These are phyloP conservation scores for Fonsecaea erecta DNA, from an alignment of 2,329 filamentous ascomycete species.

Conservation along the genomic window DNA sequence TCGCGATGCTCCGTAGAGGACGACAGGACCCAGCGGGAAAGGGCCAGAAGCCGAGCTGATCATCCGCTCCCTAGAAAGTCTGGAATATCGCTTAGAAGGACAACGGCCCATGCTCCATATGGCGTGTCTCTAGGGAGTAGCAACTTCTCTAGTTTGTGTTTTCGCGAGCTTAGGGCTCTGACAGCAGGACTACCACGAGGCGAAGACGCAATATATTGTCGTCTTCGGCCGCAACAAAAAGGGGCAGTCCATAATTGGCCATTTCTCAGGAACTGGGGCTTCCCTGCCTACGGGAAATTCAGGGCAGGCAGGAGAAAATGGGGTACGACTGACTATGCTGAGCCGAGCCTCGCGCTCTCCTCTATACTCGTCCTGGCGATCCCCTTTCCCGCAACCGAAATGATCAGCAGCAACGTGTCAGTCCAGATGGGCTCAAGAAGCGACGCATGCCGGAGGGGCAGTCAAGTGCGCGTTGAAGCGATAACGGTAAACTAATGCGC, in stretches of 20 bases:
- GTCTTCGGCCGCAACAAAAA: not conserved
- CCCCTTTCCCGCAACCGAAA: constrained; percentile 14
- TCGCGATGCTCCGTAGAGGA: not conserved
- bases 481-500: not conserved
- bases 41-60: constrained; percentile 3
- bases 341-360: constrained; percentile 6
- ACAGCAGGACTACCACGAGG: constrained; percentile 21
- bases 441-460: constrained; percentile 9
- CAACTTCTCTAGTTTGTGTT: constrained; percentile 1
- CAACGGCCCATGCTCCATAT: constrained; percentile 8
- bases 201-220: constrained; percentile 25
- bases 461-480: constrained; percentile 1
- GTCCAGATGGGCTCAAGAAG: not conserved
- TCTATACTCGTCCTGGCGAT: constrained; percentile 11
- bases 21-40: not conserved
- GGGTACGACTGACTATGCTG: not conserved
- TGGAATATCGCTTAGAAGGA: constrained; percentile 20
- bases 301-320: constrained; percentile 2
- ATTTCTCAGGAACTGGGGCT: not conserved
- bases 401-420: constrained; percentile 10
- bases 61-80: constrained; percentile 10
- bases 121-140: not conserved
- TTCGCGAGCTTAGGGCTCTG: constrained; percentile 8
- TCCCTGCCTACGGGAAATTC: constrained; percentile 2
- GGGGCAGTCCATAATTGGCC: constrained; percentile 8